Evolutionary conservation across 805 yeast genomes (phyloP), one percentile per base, ranked within the genome.

Genomic region (Yamadazyma nakazawae): DNA sequence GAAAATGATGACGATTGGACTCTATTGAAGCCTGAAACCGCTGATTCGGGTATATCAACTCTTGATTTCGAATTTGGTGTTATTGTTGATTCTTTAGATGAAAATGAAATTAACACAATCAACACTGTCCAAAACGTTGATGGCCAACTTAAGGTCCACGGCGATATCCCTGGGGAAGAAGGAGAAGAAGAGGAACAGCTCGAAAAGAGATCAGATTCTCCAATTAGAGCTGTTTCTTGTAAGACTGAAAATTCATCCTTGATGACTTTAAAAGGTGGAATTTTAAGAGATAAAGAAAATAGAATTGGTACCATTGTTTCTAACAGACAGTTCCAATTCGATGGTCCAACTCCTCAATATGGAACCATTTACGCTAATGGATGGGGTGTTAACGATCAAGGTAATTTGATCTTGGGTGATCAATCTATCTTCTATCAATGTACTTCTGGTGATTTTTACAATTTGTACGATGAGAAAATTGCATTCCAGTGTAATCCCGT

Each of bases 311-410:
- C 68, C 17, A 68, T 70, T 43, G 75, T 70, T 26, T 58, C 62
- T 2, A 63, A 64, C 37, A 62, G 62, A 37, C 74, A 70, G 50
- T 68, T 70, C 49, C 75, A 67, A 48, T 70, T 70, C 46, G 75
- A 70, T 49, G 74, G 72, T 1, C 72, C 74, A 7, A 57, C 64
- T 9, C 74, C 74, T 14, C 74, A 68, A 48, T 55, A 60, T 48
- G 74, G 72, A 14, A 53, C 72, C 12, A 47, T 67, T 13, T 68
- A 63, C 42, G 70, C 72, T 25, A 64, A 67, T 24, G 72, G 72
- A 2, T 70, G 75, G 75, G 62, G 65, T 34, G 59, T 70, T 21
- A 63, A 70, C 2, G 38, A 45, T 1, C 42, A 57, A 7, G 74
- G 74, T 9, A 59, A 60, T 50, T 60, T 70, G 49, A 61, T 65